These are phyloP conservation scores for Hymenoscyphus scutula DNA, from an alignment of 2,329 filamentous ascomycete genomes.

Conservation along the genomic window DNA sequence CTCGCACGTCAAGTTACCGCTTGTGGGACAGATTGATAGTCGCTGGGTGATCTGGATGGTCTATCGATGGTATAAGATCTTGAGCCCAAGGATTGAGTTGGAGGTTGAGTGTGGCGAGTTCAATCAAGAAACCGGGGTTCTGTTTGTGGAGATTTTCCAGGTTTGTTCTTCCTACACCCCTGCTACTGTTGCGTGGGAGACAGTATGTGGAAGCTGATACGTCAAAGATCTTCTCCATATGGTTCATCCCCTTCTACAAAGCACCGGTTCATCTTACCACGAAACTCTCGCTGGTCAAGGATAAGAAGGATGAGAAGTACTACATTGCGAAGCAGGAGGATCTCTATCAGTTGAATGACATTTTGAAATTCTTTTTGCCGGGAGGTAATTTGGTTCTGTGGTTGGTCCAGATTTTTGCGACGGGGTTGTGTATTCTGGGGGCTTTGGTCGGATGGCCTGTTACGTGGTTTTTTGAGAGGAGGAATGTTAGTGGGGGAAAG, in stretches of 20 bases:
- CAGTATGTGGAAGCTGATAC: background rate
- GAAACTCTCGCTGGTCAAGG: constrained; percentile 59
- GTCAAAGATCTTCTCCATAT: constrained; percentile 64
- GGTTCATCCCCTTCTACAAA: constrained; percentile 73
- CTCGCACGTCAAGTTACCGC: constrained; percentile 41
- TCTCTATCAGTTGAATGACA: constrained; percentile 74
- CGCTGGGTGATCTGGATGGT: constrained; percentile 66
- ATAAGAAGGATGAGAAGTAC: constrained; percentile 48
- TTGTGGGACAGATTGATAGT: constrained; percentile 52
- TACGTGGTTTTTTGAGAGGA: constrained; percentile 33
- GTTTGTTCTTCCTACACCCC: background rate
- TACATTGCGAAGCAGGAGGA: constrained; percentile 78
- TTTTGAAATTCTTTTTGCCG: constrained; percentile 68
- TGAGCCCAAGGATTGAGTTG: constrained; percentile 71
- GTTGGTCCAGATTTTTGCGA: constrained; percentile 63
- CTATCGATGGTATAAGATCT: constrained; percentile 81
- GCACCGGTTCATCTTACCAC: constrained; percentile 66
- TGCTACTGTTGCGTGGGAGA: background rate
- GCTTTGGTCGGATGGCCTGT: constrained; percentile 50
- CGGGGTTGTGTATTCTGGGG: constrained; percentile 62
- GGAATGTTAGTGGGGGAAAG: background rate
- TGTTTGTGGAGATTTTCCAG: constrained; percentile 74
- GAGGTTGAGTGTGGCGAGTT: constrained; percentile 66
- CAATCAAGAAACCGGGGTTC: constrained; percentile 61
- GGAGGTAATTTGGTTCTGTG: constrained; percentile 56